Evolutionary conservation across 2,329 filamentous ascomycete genomes (phyloP).

Genomic region (Epichloe hybrida): DNA sequence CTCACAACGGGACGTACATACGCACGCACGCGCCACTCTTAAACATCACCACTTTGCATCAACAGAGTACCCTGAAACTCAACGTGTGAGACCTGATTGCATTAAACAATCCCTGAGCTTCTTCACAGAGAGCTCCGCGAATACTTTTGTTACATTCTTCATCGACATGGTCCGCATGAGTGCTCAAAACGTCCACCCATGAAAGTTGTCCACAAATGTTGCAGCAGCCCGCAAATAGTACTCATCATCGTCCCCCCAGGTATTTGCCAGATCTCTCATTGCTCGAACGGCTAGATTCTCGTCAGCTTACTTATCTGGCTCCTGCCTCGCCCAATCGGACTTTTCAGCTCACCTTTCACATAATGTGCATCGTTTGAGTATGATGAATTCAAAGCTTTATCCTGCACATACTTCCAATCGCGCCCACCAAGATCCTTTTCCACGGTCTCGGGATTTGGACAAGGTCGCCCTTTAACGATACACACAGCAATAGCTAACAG

Average conservation of each 20-base stretch:
- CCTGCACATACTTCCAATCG: constrained; percentile 64
- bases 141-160: background rate
- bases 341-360: constrained; percentile 51
- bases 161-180: too few species aligned
- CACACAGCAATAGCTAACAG: constrained; percentile 68
- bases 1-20: too few species aligned
- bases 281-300: constrained; percentile 46
- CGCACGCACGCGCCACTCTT: too few species aligned
- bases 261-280: constrained; percentile 59
- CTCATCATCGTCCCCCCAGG: constrained; percentile 60
- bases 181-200: constrained; percentile 43
- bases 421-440: constrained; percentile 44
- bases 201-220: constrained; percentile 60
- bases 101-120: too few species aligned
- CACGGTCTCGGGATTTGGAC: constrained; percentile 53
- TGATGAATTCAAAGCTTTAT: constrained; percentile 54
- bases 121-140: too few species aligned
- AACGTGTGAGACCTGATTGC: too few species aligned
- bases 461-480: constrained; percentile 59
- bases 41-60: too few species aligned
- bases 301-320: background rate
- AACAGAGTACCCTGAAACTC: too few species aligned
- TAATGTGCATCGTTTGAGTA: constrained; percentile 67
- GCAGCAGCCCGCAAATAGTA: constrained; percentile 56
- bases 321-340: background rate